Base-by-base conservation (phyloP, 345 rosid genomes). In the Aquilaria sinensis region DNA sequence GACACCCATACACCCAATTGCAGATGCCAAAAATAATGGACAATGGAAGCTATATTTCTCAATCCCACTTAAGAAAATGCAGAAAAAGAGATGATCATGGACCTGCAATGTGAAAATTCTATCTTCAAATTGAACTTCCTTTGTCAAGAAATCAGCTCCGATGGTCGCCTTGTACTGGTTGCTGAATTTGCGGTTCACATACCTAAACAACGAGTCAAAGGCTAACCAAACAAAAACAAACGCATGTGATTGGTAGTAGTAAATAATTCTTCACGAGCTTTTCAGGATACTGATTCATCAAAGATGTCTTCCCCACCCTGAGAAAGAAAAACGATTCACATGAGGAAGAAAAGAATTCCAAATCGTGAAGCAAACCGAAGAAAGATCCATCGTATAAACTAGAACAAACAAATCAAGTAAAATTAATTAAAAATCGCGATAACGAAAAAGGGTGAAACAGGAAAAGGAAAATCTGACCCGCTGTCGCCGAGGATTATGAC, bases 291-390 rank as follows among this genome's bases (percentile, higher is more conserved):
- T 80, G 90, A 71, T 85, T 85, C 87, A 85, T 85, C 74, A 80
- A 67, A 31, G 87, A 85, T 41, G 87, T 82, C 80, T 80, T 85
- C 59, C 90, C 85, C 8, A 85, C 90, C 77, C 90, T 85, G 77
- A 46, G 13, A 70, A 51, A 3, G 61, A 64, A 41, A 31, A 48
- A 41, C 41, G 4, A 37, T 37, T 37, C 43, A 37, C 43, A 37
- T 37, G 8, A 37, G 43, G 5, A 37, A 37, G 23, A 16, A 37
- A 5, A 37, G 43, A 37, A 37, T 8, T 4, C 43, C 43, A 37
- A 37, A 37, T 37, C 43, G 7, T 8, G 8, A 8, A 37, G 43
- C 8, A 37, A 37, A 37, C 8, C 43, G 43, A 58, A 31, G 11
- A 3, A 2, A 33, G 41, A 54, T 33, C 30, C 58, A 55, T 2